A percentile compares a stretch with the other conserved stretches of the same genome.
Conservation (phyloP, 768 basidiomycete genomes). For the Podaxis sp. region DNA sequence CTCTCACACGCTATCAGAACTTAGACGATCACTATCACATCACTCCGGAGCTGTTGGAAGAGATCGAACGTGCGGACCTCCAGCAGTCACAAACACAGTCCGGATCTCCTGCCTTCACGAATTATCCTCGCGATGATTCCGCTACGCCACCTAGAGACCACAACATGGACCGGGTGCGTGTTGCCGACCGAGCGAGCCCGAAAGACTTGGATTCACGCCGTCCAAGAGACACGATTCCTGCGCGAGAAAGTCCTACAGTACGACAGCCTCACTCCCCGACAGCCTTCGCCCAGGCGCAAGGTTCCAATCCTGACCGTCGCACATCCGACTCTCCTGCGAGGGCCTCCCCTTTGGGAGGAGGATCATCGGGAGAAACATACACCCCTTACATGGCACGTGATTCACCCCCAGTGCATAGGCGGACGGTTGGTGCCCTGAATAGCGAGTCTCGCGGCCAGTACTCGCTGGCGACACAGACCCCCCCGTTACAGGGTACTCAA, state of each 20-base stretch:
- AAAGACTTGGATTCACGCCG: slow-evolving; percentile 44
- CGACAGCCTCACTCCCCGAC: slow-evolving; percentile 41
- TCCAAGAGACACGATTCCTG: slow-evolving; percentile 40
- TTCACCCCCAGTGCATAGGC: slow-evolving; percentile 33
- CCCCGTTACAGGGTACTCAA: slow-evolving; percentile 52
- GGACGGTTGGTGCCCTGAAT: slow-evolving; percentile 24
- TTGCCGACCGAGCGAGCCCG: slow-evolving; percentile 52
- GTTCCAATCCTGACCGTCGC: slow-evolving; percentile 54
- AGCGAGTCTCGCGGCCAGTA: slow-evolving; percentile 31
- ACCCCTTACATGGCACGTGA: slow-evolving; percentile 48
- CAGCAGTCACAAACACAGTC: slow-evolving; percentile 54
- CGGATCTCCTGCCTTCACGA: slow-evolving; percentile 31
- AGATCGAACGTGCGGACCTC: slow-evolving; percentile 71
- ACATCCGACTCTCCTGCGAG: slow-evolving; percentile 42
- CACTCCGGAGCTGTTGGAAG: slow-evolving; percentile 68
- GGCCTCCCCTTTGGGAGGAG: slow-evolving; percentile 45
- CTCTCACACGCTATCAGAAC: slow-evolving; percentile 56
- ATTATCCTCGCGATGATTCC: slow-evolving; percentile 28
- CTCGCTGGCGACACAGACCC: slow-evolving; percentile 48
- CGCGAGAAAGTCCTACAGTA: slow-evolving; percentile 46
- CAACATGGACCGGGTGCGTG: slow-evolving; percentile 55
- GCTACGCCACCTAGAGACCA: slow-evolving; percentile 53
- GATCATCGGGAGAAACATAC: slow-evolving; percentile 41
- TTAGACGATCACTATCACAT: slow-evolving; percentile 64
- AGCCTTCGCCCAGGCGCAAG: slow-evolving; percentile 37